Evolutionary conservation across 2,329 filamentous ascomycete genomes (phyloP), one percentile per base, ranked within the genome.

Genomic region (Colletotrichum navitas): DNA sequence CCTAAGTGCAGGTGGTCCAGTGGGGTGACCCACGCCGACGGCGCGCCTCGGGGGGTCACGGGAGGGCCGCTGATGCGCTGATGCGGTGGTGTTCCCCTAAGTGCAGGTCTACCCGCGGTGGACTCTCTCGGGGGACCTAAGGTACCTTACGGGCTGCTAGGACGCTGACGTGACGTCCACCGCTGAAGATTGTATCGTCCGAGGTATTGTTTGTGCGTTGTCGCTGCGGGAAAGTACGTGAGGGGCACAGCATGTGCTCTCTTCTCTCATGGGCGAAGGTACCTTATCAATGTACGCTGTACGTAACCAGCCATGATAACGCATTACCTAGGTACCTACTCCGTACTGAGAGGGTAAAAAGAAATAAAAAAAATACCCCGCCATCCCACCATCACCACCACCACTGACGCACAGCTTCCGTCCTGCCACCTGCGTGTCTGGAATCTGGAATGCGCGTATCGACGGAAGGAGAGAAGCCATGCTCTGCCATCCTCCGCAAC

Each of bases 1-100:
- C 70, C 72, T 74, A 74, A 74, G 72, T 65, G 72, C 72, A 74
- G 72, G 72, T 74, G 72, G 69, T 47, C 58, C 45, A 69, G 69
- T 69, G 68, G 63, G 7, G 7, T 41, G 58, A 5, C 14, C 51
- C 64, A 58, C 55, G 47, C 60, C 60, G 47, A 36, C 34, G 34
- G 24, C 26, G 47, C 24, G 60, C 45, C 29, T 45, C 45, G 10
- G 45, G 43, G 43, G 34, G 34, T 39, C 36, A 12, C 39, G 26
- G 66, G 26, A 7, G 45, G 18, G 24, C 68, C 63, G 62, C 63
- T 71, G 68, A 45, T 45, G 43, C 43, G 43, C 43, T 45, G 43
- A 21, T 45, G 18, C 8, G 21, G 43, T n/a, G 7, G 67, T 68
- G 58, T 71, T 71, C 64, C 68, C 68, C 68, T 71, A 71, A 71